phyloP scores from a whole-genome alignment of 768 basidiomycete species.

The Amanita subjunquillea region DNA sequence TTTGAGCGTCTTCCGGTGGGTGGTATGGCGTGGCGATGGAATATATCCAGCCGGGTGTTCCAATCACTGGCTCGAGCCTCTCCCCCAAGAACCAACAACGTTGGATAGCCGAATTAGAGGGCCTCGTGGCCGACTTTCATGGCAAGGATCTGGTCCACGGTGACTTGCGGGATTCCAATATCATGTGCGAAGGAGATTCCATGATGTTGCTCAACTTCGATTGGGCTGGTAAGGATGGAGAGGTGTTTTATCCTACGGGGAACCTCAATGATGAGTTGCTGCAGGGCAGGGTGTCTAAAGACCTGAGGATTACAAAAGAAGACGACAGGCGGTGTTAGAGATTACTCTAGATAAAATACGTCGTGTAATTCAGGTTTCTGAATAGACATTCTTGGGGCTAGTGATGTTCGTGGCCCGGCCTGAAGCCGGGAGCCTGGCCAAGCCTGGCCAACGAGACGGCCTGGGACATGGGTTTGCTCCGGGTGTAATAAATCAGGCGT shows the following conservation, averaged over 20 bases:
- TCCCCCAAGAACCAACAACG: not conserved
- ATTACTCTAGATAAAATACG: not conserved
- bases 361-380: no score
- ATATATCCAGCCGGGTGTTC: slow-evolving; percentile 2
- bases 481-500: slow-evolving; percentile 13
- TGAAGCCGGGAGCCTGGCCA: no score
- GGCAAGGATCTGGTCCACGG: slow-evolving; percentile 12
- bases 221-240: slow-evolving; percentile 13
- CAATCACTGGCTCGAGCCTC: not conserved
- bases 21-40: slow-evolving; percentile 16
- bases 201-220: slow-evolving; percentile 13
- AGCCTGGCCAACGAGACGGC: no score
- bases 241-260: slow-evolving; percentile 10
- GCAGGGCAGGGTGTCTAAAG: slow-evolving; percentile 3
- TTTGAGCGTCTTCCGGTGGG: slow-evolving; percentile 15
- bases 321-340: not conserved
- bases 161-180: slow-evolving; percentile 14
- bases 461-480: no score
- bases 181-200: slow-evolving; percentile 7
- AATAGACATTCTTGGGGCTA: no score
- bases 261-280: slow-evolving; percentile 7
- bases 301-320: slow-evolving; percentile 2
- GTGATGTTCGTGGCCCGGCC: no score
- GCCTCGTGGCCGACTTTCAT: slow-evolving; percentile 9
- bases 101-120: slow-evolving; percentile 1